A percentile compares a stretch with the other conserved stretches of the same genome.
Evolutionary conservation across 2,329 filamentous ascomycete species (phyloP).

Genomic region (Penicillium paneum): DNA sequence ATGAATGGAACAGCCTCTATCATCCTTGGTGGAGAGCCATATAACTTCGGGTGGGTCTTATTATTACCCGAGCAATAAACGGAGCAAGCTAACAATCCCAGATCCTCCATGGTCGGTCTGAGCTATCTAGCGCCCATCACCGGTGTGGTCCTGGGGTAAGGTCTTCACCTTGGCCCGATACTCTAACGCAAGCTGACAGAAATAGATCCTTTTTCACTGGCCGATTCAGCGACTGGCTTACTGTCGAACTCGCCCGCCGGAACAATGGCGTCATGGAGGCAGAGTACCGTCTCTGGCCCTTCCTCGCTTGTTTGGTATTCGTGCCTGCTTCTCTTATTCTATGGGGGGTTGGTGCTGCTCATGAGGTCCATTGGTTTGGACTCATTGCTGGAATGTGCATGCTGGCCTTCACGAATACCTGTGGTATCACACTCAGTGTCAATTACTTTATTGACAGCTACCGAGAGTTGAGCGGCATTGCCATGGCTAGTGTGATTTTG

Average conservation of each 20-base stretch:
- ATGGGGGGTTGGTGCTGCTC: constrained; percentile 44
- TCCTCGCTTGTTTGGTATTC: constrained; percentile 34
- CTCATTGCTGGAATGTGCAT: constrained; percentile 44
- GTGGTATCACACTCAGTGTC: constrained; percentile 38
- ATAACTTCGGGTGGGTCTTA: constrained; percentile 34
- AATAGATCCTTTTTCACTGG: constrained; percentile 39
- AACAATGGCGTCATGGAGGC: constrained; percentile 44
- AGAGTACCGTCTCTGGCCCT: constrained; percentile 43
- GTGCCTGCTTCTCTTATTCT: constrained; percentile 36
- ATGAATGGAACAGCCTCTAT: constrained; percentile 41
- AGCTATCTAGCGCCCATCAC: constrained; percentile 39
- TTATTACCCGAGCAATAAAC: background rate
- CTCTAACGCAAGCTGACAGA: background rate
- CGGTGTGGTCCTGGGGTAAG: constrained; percentile 33
- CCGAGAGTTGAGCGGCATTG: constrained; percentile 40
- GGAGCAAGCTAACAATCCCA: constrained; percentile 19
- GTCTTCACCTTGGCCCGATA: background rate
- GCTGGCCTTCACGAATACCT: constrained; percentile 40
- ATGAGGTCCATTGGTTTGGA: constrained; percentile 43
- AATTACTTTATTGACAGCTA: constrained; percentile 45
- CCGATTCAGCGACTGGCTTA: constrained; percentile 40
- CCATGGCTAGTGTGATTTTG: constrained; percentile 44
- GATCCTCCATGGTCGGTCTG: constrained; percentile 39
- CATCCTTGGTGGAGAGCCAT: constrained; percentile 35
- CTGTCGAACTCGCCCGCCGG: constrained; percentile 38